Evolutionary conservation across 2,329 filamentous ascomycete species (phyloP).

Genomic region (Chrysoporthe austroafricana): DNA sequence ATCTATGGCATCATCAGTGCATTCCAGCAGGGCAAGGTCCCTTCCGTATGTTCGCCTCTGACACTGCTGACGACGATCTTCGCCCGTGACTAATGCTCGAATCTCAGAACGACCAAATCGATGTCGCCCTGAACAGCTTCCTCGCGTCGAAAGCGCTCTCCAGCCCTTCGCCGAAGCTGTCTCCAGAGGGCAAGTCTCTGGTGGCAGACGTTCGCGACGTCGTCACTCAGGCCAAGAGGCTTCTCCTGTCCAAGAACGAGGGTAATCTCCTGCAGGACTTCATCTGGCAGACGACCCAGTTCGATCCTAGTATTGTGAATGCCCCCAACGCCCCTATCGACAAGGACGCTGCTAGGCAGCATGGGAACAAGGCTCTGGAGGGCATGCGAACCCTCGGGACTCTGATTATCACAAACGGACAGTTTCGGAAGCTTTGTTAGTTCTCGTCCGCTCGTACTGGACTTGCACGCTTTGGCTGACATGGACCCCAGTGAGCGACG

Average conservation of each 20-base stretch:
- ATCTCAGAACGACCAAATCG: slow-evolving; percentile 86
- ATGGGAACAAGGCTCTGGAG: slow-evolving; percentile 81
- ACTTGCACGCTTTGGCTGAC: slow-evolving; percentile 23
- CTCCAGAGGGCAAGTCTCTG: slow-evolving; percentile 78
- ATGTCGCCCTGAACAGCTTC: slow-evolving; percentile 89
- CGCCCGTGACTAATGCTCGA: slow-evolving; percentile 25
- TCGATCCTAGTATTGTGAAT: slow-evolving; percentile 65
- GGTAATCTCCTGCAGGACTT: slow-evolving; percentile 95
- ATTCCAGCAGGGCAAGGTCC: slow-evolving; percentile 87
- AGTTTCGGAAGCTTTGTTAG: slow-evolving; percentile 88
- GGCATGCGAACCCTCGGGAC: slow-evolving; percentile 87
- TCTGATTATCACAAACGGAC: slow-evolving; percentile 90
- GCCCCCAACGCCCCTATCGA: slow-evolving; percentile 69
- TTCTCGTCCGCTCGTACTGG: slow-evolving; percentile 31
- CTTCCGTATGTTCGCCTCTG: slow-evolving; percentile 66
- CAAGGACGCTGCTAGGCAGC: slow-evolving; percentile 78
- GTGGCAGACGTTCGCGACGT: slow-evolving; percentile 78
- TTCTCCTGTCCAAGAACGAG: slow-evolving; percentile 91
- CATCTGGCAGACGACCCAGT: slow-evolving; percentile 87
- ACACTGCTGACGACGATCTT: not conserved
- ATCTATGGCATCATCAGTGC: slow-evolving; percentile 88
- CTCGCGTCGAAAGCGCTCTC: slow-evolving; percentile 72
- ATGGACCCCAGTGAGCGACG: slow-evolving; percentile 67
- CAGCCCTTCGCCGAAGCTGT: slow-evolving; percentile 76
- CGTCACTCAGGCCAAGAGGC: slow-evolving; percentile 79